phyloP scores from a whole-genome alignment of 345 rosid species.

The Aquilaria malaccensis region DNA sequence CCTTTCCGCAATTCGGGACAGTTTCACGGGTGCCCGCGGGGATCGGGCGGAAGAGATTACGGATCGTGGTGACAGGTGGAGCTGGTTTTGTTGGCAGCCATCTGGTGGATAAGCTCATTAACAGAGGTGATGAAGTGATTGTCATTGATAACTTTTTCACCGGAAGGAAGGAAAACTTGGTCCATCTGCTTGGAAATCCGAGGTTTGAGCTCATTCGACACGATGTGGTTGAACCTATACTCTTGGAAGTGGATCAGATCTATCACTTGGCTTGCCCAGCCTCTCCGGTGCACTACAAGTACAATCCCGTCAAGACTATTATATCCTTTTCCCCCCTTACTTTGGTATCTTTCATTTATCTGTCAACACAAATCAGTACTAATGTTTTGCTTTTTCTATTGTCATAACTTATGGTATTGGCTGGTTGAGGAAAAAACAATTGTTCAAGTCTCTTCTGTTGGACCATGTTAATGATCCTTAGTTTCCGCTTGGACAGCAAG shows the following conservation, averaged over 20 bases:
- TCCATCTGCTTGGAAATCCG: slow-evolving; percentile 70
- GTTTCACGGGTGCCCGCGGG: slow-evolving; percentile 70
- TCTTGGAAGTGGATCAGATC: slow-evolving; percentile 97
- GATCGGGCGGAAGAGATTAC: slow-evolving; percentile 53
- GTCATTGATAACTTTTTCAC: slow-evolving; percentile 96
- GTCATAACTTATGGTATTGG: not conserved
- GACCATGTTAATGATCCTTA: not conserved
- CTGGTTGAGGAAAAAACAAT: not conserved
- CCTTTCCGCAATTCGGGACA: slow-evolving; percentile 1
- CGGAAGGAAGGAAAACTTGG: slow-evolving; percentile 89
- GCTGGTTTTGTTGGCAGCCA: slow-evolving; percentile 99
- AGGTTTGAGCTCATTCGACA: slow-evolving; percentile 95
- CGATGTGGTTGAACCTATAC: slow-evolving; percentile 93
- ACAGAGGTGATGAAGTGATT: slow-evolving; percentile 90
- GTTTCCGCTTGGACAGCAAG: no score
- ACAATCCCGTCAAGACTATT: slow-evolving; percentile 95
- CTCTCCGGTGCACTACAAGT: slow-evolving; percentile 96
- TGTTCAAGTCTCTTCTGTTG: not conserved
- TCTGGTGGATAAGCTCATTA: slow-evolving; percentile 84
- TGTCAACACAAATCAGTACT: not conserved
- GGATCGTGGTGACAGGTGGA: slow-evolving; percentile 94
- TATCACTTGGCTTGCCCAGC: slow-evolving; percentile 99
- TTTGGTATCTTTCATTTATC: not conserved
- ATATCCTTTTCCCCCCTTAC: slow-evolving; percentile 46
- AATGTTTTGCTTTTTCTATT: slow-evolving; percentile 6